Evolutionary conservation across 1,284 basidiomycete species (phyloP).

Genomic region (Heterobasidion annosum): DNA sequence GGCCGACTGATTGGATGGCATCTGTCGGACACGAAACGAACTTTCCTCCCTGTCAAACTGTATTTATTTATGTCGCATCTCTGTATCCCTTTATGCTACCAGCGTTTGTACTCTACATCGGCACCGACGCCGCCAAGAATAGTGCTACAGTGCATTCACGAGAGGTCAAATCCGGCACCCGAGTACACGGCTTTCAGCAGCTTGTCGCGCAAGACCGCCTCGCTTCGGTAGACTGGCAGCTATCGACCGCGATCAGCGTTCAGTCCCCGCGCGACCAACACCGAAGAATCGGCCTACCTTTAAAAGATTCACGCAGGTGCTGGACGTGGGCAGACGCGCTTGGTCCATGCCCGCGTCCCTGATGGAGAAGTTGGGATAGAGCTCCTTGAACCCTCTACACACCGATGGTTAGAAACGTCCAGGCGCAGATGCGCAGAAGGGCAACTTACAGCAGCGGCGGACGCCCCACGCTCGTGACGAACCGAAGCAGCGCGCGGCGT

Average conservation of each 20-base stretch:
- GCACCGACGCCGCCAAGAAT: neutral
- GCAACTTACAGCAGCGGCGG: slow-evolving; percentile 71
- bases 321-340: slow-evolving; percentile 69
- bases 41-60: too few species aligned
- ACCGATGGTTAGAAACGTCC: neutral
- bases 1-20: too few species aligned
- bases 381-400: slow-evolving; percentile 76
- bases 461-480: slow-evolving; percentile 86
- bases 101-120: too few species aligned
- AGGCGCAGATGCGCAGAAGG: slow-evolving; percentile 1
- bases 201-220: slow-evolving; percentile 60
- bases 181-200: slow-evolving; percentile 81
- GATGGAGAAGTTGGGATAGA: slow-evolving; percentile 81
- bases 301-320: slow-evolving; percentile 82
- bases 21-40: too few species aligned
- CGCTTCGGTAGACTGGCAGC: slow-evolving; percentile 64
- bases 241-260: slow-evolving; percentile 19
- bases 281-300: slow-evolving; percentile 39
- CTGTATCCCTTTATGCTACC: too few species aligned
- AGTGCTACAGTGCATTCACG: slow-evolving; percentile 25
- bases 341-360: slow-evolving; percentile 70
- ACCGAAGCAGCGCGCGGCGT: slow-evolving; percentile 65
- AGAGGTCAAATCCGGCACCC: slow-evolving; percentile 85
- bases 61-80: too few species aligned
- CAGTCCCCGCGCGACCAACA: neutral